Conservation (phyloP, 139 green algal species). For the Chlorella vulgaris region DNA sequence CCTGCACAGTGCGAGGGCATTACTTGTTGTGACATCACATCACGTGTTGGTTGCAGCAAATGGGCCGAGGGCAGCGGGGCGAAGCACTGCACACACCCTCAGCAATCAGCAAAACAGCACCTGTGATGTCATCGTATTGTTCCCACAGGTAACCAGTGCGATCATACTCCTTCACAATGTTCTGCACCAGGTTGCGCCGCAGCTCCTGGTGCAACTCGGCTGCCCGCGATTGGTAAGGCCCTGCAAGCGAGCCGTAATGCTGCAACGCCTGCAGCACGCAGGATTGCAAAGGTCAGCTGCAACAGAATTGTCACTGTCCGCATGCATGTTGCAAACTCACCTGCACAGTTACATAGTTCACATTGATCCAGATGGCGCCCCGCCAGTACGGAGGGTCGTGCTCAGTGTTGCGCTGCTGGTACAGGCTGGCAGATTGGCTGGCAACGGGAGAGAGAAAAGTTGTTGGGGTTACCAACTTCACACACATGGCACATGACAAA, state of each 20-base stretch:
- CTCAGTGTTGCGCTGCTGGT: constrained; percentile 85
- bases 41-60: not conserved
- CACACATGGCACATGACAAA: not conserved
- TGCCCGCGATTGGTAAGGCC: constrained; percentile 43
- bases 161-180: constrained; percentile 75
- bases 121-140: constrained; percentile 51
- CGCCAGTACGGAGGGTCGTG: constrained; percentile 96
- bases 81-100: no score
- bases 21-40: not conserved
- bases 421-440: constrained; percentile 60
- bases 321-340: not conserved
- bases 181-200: constrained; percentile 65
- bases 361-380: constrained; percentile 91
- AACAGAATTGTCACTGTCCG: not conserved
- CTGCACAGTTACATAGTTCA: constrained; percentile 91
- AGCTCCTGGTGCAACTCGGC: constrained; percentile 57
- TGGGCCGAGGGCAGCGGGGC: no score
- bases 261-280: constrained; percentile 43
- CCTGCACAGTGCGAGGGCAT: constrained; percentile 40
- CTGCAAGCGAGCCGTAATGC: constrained; percentile 47
- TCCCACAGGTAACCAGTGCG: constrained; percentile 87
- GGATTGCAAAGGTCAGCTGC: not conserved
- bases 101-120: not conserved
- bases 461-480: no score
- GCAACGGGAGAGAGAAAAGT: not conserved